These are phyloP conservation scores for Dothideomycetidae sp. DNA, from an alignment of 2,329 filamentous ascomycete genomes.

Conservation along the genomic window DNA sequence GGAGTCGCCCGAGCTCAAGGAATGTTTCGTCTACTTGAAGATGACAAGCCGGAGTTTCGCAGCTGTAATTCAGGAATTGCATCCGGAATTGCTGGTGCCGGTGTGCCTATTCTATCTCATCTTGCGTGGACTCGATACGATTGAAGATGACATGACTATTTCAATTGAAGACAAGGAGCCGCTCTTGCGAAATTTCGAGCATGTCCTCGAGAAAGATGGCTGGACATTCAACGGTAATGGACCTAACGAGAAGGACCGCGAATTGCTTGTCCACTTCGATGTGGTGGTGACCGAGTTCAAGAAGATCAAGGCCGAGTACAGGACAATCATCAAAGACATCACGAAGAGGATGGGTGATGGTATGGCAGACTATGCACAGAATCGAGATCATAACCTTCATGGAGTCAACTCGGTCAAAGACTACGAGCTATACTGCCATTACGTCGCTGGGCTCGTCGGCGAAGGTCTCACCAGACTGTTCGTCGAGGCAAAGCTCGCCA, in stretches of 20 bases:
- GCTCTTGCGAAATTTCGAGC: constrained; percentile 67
- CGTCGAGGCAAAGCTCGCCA: constrained; percentile 72
- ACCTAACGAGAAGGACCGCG: constrained; percentile 83
- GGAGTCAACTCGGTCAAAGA: constrained; percentile 73
- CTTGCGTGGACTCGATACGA: constrained; percentile 86
- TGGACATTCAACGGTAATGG: constrained; percentile 84
- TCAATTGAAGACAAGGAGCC: constrained; percentile 69
- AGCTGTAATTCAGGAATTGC: constrained; percentile 86
- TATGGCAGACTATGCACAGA: constrained; percentile 90
- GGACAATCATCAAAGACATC: constrained; percentile 80
- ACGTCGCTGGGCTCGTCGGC: constrained; percentile 95
- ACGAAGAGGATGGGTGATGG: constrained; percentile 91
- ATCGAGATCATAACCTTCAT: constrained; percentile 51
- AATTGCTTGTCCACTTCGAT: constrained; percentile 85
- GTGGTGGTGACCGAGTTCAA: constrained; percentile 74
- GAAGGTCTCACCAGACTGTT: constrained; percentile 86
- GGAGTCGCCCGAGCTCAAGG: constrained; percentile 57
- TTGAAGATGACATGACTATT: constrained; percentile 97
- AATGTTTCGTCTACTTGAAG: constrained; percentile 78
- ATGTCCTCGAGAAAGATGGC: constrained; percentile 64
- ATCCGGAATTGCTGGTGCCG: constrained; percentile 82
- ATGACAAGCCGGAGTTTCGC: constrained; percentile 86
- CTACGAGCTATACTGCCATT: constrained; percentile 95
- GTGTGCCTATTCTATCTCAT: constrained; percentile 86
- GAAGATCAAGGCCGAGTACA: constrained; percentile 73